phyloP scores from a whole-genome alignment of 805 yeast species.

The Nakazawaea wickerhamii region DNA sequence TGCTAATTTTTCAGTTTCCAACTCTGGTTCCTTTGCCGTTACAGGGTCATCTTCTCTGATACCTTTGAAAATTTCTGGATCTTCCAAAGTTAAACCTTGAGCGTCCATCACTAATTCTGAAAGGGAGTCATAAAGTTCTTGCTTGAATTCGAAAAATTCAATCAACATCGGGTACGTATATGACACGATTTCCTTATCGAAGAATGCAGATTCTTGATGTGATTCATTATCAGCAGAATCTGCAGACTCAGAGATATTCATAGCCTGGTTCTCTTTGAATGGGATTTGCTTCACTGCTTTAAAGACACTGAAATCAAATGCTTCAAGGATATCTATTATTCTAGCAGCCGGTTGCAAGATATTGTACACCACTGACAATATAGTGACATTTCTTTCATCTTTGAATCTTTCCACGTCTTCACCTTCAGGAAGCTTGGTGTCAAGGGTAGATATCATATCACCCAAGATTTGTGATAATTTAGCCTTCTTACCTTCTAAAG shows the following conservation, averaged over 20 bases:
- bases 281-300: conserved; percentile 10
- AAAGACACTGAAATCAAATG: conserved; percentile 56
- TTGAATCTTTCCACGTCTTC: conserved; percentile 17
- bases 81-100: conserved; percentile 64
- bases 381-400: conserved; percentile 43
- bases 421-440: conserved; percentile 29
- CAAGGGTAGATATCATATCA: conserved; percentile 37
- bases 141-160: conserved; percentile 75
- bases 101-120: conserved; percentile 58
- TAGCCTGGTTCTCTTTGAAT: conserved; percentile 1
- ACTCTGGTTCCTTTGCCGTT: conserved; percentile 35
- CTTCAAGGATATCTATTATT: conserved; percentile 48
- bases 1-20: conserved; percentile 46
- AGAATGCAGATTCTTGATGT: background rate
- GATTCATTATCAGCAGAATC: conserved; percentile 3
- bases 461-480: conserved; percentile 34
- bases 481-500: conserved; percentile 29
- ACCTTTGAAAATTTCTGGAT: conserved; percentile 68
- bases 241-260: background rate
- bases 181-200: conserved; percentile 20
- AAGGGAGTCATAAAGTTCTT: conserved; percentile 57
- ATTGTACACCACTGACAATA: conserved; percentile 49
- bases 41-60: conserved; percentile 50
- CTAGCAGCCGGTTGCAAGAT: conserved; percentile 43
- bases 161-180: conserved; percentile 43